A percentile compares a stretch with the other conserved stretches of the same genome.
phyloP scores from a whole-genome alignment of 2,329 filamentous ascomycete genomes.

The Helotiales sp. region DNA sequence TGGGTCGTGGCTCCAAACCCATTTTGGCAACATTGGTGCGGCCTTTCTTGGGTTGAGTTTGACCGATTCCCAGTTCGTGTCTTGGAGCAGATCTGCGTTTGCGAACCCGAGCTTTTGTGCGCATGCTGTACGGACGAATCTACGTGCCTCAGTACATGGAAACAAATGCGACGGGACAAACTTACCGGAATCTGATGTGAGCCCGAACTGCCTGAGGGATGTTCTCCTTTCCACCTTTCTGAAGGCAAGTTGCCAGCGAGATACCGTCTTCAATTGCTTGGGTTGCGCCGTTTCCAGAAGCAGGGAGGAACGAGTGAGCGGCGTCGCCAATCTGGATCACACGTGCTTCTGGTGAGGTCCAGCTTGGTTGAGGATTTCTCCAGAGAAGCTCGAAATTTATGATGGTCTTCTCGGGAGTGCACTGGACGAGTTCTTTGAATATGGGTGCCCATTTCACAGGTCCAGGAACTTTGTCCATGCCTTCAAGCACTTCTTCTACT shows the following conservation, averaged over 20 bases:
- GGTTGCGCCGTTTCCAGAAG: slow-evolving; percentile 39
- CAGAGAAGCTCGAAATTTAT: slow-evolving; percentile 36
- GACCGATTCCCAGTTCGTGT: slow-evolving; percentile 27
- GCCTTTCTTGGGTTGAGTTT: slow-evolving; percentile 27
- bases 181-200: slow-evolving; percentile 27
- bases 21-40: slow-evolving; percentile 22
- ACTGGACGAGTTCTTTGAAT: slow-evolving; percentile 26
- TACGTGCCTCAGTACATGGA: neutral
- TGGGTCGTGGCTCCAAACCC: slow-evolving; percentile 27
- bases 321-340: slow-evolving; percentile 40
- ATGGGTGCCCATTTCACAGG: slow-evolving; percentile 26
- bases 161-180: slow-evolving; percentile 14
- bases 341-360: slow-evolving; percentile 28
- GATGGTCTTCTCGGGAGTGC: slow-evolving; percentile 24
- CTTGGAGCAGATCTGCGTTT: slow-evolving; percentile 26
- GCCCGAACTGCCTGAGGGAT: slow-evolving; percentile 22
- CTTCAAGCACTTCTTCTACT: slow-evolving; percentile 4
- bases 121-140: neutral
- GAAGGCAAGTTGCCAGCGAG: slow-evolving; percentile 38
- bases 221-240: slow-evolving; percentile 18
- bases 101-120: slow-evolving; percentile 29
- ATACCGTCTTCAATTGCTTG: slow-evolving; percentile 42
- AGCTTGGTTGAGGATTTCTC: slow-evolving; percentile 33
- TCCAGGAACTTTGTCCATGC: neutral
- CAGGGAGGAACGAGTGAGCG: slow-evolving; percentile 41